Evolutionary conservation across 108 stramenopile genomes (phyloP).

Genomic region (Nitzschia sp.): DNA sequence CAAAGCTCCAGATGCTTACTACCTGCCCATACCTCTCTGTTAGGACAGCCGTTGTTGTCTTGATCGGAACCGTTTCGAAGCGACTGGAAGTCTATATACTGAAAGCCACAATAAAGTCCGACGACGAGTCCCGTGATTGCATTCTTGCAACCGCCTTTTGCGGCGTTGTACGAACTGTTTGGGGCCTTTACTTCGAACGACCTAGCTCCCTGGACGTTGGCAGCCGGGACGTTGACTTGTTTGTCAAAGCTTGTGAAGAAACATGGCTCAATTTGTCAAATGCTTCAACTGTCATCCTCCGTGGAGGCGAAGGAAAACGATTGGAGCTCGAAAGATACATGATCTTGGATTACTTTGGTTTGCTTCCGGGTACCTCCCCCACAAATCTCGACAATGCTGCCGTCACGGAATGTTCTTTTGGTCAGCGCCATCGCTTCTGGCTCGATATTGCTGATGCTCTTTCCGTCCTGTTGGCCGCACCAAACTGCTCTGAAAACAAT

Average conservation of each 20-base stretch:
- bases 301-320: background rate
- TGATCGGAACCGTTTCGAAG: constrained; percentile 9
- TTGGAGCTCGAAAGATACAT: constrained; percentile 6
- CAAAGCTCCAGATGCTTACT: background rate
- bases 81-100: background rate
- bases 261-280: constrained; percentile 17
- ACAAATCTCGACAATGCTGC: background rate
- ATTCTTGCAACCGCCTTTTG: background rate
- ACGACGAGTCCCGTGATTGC: background rate
- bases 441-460: background rate
- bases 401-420: background rate
- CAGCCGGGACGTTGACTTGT: background rate
- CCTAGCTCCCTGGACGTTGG: background rate
- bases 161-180: constrained; percentile 9
- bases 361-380: background rate
- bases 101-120: background rate
- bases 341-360: constrained; percentile 15
- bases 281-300: constrained; percentile 1
- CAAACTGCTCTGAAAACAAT: background rate
- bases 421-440: background rate
- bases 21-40: constrained; percentile 17
- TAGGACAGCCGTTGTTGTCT: constrained; percentile 13
- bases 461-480: background rate
- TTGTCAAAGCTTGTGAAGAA: constrained; percentile 3
- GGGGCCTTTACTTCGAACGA: background rate